These are phyloP conservation scores for Cicer chorassanicum DNA, from an alignment of 306 rosid species.

Conservation along the genomic window DNA sequence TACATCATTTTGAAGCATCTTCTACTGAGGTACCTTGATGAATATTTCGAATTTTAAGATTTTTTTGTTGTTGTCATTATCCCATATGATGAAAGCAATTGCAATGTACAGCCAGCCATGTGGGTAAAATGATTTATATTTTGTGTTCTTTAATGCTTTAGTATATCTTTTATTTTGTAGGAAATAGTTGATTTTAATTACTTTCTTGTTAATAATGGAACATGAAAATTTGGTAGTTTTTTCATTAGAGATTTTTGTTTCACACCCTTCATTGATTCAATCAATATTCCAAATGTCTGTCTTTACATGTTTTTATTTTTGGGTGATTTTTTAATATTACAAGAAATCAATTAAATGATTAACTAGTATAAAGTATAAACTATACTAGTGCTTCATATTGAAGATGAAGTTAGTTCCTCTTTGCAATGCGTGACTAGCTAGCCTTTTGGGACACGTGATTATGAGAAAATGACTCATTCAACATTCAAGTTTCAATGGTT, in stretches of 20 bases:
- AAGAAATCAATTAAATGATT: neutral
- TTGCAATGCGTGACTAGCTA: neutral
- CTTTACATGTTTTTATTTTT: slow-evolving; percentile 7
- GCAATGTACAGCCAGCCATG: slow-evolving; percentile 57
- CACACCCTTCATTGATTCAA: slow-evolving; percentile 31
- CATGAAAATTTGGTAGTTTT: slow-evolving; percentile 38
- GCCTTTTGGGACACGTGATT: neutral
- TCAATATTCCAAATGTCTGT: slow-evolving; percentile 36
- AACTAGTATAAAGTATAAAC: neutral
- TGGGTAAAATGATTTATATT: slow-evolving; percentile 36
- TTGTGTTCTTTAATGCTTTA: slow-evolving; percentile 38
- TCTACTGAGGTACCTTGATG: slow-evolving; percentile 44
- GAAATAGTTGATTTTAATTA: slow-evolving; percentile 42
- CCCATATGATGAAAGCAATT: slow-evolving; percentile 45
- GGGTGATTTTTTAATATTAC: neutral
- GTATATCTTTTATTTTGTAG: slow-evolving; percentile 44
- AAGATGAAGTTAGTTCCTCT: slow-evolving; percentile 4
- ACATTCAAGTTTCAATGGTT: slow-evolving; percentile 9
- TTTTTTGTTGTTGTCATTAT: slow-evolving; percentile 26
- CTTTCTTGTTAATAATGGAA: slow-evolving; percentile 47
- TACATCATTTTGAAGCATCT: slow-evolving; percentile 49
- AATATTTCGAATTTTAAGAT: slow-evolving; percentile 42
- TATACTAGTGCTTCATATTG: neutral
- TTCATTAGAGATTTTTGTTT: slow-evolving; percentile 38
- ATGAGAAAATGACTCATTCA: slow-evolving; percentile 5